These are phyloP conservation scores for Hypoxylon sp. DNA, from an alignment of 2,329 filamentous ascomycete genomes.

Conservation along the genomic window DNA sequence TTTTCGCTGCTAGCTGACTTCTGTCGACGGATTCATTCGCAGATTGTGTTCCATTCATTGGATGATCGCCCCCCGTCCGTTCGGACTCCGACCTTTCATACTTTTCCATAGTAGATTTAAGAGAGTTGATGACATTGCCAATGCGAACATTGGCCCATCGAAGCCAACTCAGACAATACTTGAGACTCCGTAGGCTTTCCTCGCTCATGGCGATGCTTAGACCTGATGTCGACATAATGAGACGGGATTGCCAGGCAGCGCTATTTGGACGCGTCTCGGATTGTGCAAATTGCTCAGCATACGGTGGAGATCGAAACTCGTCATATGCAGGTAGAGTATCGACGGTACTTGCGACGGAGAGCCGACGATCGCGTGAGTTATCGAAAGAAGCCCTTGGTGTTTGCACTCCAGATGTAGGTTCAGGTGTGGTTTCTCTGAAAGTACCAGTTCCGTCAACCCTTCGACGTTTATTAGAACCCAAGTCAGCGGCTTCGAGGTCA, in stretches of 20 bases:
- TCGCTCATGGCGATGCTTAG: conserved; percentile 93
- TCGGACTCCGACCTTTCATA: conserved; percentile 73
- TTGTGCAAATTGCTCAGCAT: conserved; percentile 71
- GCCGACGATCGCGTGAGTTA: conserved; percentile 62
- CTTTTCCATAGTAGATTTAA: conserved; percentile 83
- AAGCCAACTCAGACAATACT: conserved; percentile 86
- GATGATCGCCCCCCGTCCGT: conserved; percentile 44
- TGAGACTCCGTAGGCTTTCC: conserved; percentile 85
- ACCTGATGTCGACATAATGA: conserved; percentile 92
- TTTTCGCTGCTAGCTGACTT: conserved; percentile 70
- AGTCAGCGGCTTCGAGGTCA: conserved; percentile 63
- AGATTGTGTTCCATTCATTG: conserved; percentile 46
- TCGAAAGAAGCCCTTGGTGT: conserved; percentile 56
- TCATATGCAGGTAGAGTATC: conserved; percentile 90
- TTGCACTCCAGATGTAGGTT: conserved; percentile 49
- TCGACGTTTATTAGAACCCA: conserved; percentile 70
- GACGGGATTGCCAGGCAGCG: conserved; percentile 79
- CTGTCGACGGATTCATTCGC: conserved; percentile 58
- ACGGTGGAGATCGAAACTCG: conserved; percentile 80
- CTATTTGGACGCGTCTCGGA: conserved; percentile 52
- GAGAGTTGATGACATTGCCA: conserved; percentile 78
- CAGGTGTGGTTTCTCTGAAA: conserved; percentile 54
- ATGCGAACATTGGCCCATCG: conserved; percentile 87
- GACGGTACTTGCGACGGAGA: conserved; percentile 75
- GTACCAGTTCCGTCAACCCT: conserved; percentile 62